Base-by-base conservation (phyloP, 1,284 basidiomycete species). In the Volvariella volvacea region DNA sequence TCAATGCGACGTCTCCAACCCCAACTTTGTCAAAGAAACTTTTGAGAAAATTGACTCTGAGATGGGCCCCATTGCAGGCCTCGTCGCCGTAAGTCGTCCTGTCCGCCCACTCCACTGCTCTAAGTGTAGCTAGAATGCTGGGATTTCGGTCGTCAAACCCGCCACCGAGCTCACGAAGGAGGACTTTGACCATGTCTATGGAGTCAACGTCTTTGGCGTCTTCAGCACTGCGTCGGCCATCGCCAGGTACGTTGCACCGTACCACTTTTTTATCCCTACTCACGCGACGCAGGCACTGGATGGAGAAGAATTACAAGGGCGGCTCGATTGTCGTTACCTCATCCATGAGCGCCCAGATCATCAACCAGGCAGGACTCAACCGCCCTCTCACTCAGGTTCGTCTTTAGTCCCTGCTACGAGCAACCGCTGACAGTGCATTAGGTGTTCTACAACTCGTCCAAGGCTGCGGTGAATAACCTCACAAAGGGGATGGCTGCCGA, bases 361-460 rank as follows among this genome's bases (percentile, higher is more conserved):
- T 68, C 55, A 68, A 68, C 43, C 57, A 61, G 49, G 47, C 54
- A 1, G 53, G 46, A 1, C 48, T 47, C 22, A 59, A 59, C 39
- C 33, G 54, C 22, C 57, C 66, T 7, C 52, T 68, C 1, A 62
- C 61, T 21, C 66, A 66, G 52, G 64, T 61, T 3, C 15, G 47
- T 41, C 8, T 15, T 10, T 2, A 20, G n/a, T 15, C 15, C n/a
- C 20, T 42, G 15, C 3, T 22, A 16, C 31, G n/a, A 31, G 16
- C 20, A 3, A 2, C n/a, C 8, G 2, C 4, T 38, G 14, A 39
- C 39, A 3, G 25, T 28, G 9, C 7, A 34, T n/a, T 52, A 79
- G 73, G 70, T 73, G 0, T 80, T 77, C 50, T 79, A 78, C 52
- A 81, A 79, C 47, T 74, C 76, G 0, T 78, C 76, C 22, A 79